Evolutionary conservation across 164 flowering plant species (phyloP).

Genomic region (Sedum album): DNA sequence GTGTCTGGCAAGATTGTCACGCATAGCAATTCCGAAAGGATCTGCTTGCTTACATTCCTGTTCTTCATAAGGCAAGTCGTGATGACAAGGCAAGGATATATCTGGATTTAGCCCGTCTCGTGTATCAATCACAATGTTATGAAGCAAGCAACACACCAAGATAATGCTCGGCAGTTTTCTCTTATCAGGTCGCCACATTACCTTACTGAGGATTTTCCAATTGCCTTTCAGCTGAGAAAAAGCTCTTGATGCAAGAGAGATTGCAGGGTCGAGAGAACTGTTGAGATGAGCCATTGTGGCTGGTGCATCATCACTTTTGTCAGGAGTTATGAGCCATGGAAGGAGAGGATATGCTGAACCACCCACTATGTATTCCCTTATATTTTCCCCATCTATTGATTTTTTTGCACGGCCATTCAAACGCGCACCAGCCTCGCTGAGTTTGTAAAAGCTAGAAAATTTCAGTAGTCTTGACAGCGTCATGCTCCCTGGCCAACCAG

Average conservation of each 20-base stretch:
- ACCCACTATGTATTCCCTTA: constrained; percentile 73
- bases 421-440: constrained; percentile 52
- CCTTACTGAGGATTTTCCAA: constrained; percentile 93
- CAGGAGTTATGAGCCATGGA: constrained; percentile 85
- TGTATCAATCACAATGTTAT: constrained; percentile 69
- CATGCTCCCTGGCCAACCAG: constrained; percentile 79
- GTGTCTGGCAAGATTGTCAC: constrained; percentile 37
- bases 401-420: constrained; percentile 36
- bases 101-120: constrained; percentile 51
- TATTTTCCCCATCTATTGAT: constrained; percentile 31
- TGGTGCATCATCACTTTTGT: constrained; percentile 23
- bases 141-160: constrained; percentile 85
- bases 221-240: constrained; percentile 68
- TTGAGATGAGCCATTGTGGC: constrained; percentile 34
- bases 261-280: constrained; percentile 37
- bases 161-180: constrained; percentile 81
- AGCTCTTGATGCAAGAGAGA: constrained; percentile 52
- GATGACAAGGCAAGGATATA: constrained; percentile 58
- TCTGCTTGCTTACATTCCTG: constrained; percentile 48
- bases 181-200: constrained; percentile 97
- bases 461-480: constrained; percentile 44
- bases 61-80: constrained; percentile 61
- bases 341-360: constrained; percentile 66
- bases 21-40: constrained; percentile 30
- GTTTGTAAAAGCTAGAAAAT: constrained; percentile 58